phyloP scores from a whole-genome alignment of 768 basidiomycete species.

The Boletus tomentosulus region DNA sequence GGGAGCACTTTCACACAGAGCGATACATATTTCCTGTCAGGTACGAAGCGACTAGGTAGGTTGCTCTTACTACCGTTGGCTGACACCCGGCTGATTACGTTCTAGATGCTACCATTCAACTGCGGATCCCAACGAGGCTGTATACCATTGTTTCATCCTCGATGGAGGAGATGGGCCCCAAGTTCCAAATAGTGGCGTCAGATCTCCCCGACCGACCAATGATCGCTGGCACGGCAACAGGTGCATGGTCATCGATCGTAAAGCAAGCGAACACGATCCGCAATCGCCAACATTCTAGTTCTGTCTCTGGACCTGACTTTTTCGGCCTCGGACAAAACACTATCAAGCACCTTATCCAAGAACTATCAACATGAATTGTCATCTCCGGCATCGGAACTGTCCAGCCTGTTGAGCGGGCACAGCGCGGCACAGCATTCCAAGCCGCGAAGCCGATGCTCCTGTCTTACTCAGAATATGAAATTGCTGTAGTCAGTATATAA shows the following conservation, averaged over 20 bases:
- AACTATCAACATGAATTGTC: no score
- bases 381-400: no score
- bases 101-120: constrained; percentile 76
- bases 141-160: constrained; percentile 79
- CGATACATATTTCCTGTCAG: constrained; percentile 87
- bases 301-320: constrained; percentile 85
- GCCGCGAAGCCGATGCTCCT: no score
- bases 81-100: constrained; percentile 1
- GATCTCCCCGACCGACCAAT: constrained; percentile 70
- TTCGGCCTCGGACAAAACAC: constrained; percentile 85
- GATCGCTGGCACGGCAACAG: constrained; percentile 83
- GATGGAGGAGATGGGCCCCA: constrained; percentile 83
- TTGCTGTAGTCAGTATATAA: no score
- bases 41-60: constrained; percentile 75
- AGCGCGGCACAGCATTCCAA: no score
- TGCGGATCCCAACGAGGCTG: constrained; percentile 63
- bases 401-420: no score
- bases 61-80: neutral
- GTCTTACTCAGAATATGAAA: no score
- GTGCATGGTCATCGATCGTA: constrained; percentile 82
- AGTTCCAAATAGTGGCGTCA: constrained; percentile 76
- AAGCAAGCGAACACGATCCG: constrained; percentile 78
- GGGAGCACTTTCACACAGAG: constrained; percentile 84
- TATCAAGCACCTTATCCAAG: constrained; percentile 88
- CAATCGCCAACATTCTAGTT: constrained; percentile 79